Evolutionary conservation across 305 asterid genomes (phyloP).

Genomic region (Solanum chacoense): DNA sequence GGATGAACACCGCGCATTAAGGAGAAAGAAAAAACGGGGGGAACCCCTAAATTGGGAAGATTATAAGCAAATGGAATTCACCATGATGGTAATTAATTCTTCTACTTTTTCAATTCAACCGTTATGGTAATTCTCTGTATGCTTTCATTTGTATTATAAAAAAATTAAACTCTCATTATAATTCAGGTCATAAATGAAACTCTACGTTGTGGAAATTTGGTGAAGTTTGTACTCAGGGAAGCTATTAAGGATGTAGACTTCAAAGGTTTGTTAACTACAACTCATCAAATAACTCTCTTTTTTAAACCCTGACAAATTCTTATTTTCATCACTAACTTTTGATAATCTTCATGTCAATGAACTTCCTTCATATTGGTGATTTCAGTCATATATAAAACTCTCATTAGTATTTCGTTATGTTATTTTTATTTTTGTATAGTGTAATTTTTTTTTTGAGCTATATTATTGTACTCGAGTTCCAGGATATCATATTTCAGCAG

Average conservation of each 20-base stretch:
- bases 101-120: not conserved
- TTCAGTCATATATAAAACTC: too few relatives aligned
- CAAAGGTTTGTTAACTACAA: constrained; percentile 31
- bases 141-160: not conserved
- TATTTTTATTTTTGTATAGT: too few relatives aligned
- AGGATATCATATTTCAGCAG: constrained; percentile 52
- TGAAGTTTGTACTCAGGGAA: constrained; percentile 62
- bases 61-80: constrained; percentile 65
- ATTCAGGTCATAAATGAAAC: constrained; percentile 55
- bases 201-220: constrained; percentile 70
- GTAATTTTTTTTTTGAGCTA: not conserved
- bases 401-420: not conserved
- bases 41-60: constrained; percentile 54
- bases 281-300: too few relatives aligned
- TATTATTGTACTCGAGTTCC: not conserved
- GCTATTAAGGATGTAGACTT: constrained; percentile 54
- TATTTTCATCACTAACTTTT: too few relatives aligned
- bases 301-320: too few relatives aligned
- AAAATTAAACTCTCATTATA: not conserved
- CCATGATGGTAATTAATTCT: constrained; percentile 29
- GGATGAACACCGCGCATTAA: constrained; percentile 50
- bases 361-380: not conserved
- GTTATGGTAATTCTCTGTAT: not conserved
- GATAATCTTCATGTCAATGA: not conserved
- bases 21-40: constrained; percentile 33